phyloP scores from a whole-genome alignment of 129 eudicot species.

The Sambucus nigra region DNA sequence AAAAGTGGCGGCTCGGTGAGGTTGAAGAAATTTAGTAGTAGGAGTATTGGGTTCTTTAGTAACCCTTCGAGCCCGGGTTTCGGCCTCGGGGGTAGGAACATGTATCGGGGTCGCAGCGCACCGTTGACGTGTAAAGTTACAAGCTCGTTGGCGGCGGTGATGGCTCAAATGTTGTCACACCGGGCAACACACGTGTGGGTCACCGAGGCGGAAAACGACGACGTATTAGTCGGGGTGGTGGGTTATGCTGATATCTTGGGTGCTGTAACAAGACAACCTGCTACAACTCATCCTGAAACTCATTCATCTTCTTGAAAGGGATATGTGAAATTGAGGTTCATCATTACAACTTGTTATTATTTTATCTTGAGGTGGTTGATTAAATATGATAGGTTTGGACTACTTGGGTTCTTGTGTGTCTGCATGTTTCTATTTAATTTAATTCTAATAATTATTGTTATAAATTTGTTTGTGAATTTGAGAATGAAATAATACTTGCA shows the following conservation, averaged over 20 bases:
- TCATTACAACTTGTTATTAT: no score
- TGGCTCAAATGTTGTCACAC: slow-evolving; percentile 98
- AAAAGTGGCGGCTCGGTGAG: slow-evolving; percentile 26
- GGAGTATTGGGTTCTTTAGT: slow-evolving; percentile 66
- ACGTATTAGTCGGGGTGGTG: slow-evolving; percentile 69
- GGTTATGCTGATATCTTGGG: slow-evolving; percentile 85
- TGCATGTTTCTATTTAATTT: no score
- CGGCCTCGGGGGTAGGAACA: slow-evolving; percentile 56
- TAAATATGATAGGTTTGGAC: no score
- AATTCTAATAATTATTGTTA: no score
- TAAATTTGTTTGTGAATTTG: no score
- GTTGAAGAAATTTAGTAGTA: slow-evolving; percentile 66
- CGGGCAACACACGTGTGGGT: slow-evolving; percentile 98
- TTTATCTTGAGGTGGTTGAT: no score
- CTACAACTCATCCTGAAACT: no score
- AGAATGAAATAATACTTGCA: no score
- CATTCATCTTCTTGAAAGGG: no score
- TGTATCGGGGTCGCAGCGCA: slow-evolving; percentile 91
- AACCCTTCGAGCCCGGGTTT: slow-evolving; percentile 34
- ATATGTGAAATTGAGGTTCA: no score
- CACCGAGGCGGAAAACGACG: slow-evolving; percentile 65
- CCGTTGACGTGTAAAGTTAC: slow-evolving; percentile 74
- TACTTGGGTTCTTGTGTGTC: no score
- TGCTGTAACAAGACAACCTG: slow-evolving; percentile 59
- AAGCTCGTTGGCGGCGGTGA: slow-evolving; percentile 84